Conservation (phyloP, 2,329 filamentous ascomycete genomes). For the Trematosphaeria pertusa region DNA sequence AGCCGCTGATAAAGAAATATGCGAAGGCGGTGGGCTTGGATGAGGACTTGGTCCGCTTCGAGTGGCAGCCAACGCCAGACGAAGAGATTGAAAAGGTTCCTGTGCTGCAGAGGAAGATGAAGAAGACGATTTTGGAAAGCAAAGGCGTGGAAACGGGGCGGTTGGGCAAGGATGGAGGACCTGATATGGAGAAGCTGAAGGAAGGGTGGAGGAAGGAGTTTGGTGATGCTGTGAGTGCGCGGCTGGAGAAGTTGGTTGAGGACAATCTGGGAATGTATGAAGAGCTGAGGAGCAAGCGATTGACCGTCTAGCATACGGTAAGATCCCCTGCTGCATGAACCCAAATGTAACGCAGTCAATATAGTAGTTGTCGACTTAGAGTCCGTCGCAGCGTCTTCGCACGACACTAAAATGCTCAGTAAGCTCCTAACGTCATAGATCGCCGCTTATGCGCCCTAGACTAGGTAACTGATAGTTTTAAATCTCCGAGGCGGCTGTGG, state of each 20-base stretch:
- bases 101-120: slow-evolving; percentile 21
- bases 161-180: slow-evolving; percentile 1
- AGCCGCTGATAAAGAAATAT: slow-evolving; percentile 20
- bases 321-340: too few species aligned
- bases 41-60: slow-evolving; percentile 8
- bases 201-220: slow-evolving; percentile 27
- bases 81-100: slow-evolving; percentile 12
- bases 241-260: slow-evolving; percentile 17
- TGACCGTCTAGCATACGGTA: too few species aligned
- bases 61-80: slow-evolving; percentile 17
- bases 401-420: too few species aligned
- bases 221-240: slow-evolving; percentile 18
- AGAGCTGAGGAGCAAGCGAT: slow-evolving; percentile 18
- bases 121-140: slow-evolving; percentile 25
- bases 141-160: slow-evolving; percentile 22
- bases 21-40: slow-evolving; percentile 22
- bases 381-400: too few species aligned
- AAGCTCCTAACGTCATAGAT: too few species aligned
- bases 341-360: too few species aligned
- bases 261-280: slow-evolving; percentile 24
- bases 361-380: too few species aligned
- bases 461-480: too few species aligned
- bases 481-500: too few species aligned
- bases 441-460: too few species aligned
- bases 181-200: slow-evolving; percentile 14